phyloP scores from a whole-genome alignment of 441 rosid genomes.

The Croton setiger region DNA sequence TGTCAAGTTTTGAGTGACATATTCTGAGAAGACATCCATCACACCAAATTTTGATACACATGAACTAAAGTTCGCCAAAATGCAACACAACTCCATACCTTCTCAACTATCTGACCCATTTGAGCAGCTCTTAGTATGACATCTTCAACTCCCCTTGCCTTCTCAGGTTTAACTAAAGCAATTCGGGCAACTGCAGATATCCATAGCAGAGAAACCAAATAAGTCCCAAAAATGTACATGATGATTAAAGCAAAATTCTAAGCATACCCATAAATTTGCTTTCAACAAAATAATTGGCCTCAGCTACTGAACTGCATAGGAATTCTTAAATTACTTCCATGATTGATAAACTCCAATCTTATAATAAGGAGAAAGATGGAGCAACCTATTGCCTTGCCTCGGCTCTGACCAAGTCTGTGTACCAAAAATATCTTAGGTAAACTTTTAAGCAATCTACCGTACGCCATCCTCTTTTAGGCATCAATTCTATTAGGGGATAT shows the following conservation, averaged over 20 bases:
- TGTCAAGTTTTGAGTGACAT: neutral
- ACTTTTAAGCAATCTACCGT: too few relatives aligned
- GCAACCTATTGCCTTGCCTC: too few relatives aligned
- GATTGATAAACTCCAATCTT: neutral
- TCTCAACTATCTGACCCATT: slow-evolving; percentile 88
- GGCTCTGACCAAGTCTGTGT: too few relatives aligned
- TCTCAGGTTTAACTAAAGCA: slow-evolving; percentile 98
- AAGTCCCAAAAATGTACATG: neutral
- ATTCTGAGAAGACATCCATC: neutral
- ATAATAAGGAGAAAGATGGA: too few relatives aligned
- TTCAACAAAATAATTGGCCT: neutral
- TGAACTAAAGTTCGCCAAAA: slow-evolving; percentile 4
- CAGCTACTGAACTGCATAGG: slow-evolving; percentile 6
- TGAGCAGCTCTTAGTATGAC: slow-evolving; percentile 82
- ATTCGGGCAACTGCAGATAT: slow-evolving; percentile 70
- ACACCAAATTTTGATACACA: neutral
- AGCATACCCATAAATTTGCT: neutral
- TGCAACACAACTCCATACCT: slow-evolving; percentile 43
- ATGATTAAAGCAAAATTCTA: neutral
- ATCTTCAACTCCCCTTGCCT: slow-evolving; percentile 94
- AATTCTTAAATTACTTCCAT: neutral
- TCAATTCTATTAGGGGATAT: too few relatives aligned
- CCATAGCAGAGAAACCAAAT: neutral
- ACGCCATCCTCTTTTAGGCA: too few relatives aligned
- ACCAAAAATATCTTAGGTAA: too few relatives aligned